Percentiles rank a stretch among this genome's conserved stretches.
phyloP scores from a whole-genome alignment of 208 protist genomes.

The Trypanosoma platydactyli region DNA sequence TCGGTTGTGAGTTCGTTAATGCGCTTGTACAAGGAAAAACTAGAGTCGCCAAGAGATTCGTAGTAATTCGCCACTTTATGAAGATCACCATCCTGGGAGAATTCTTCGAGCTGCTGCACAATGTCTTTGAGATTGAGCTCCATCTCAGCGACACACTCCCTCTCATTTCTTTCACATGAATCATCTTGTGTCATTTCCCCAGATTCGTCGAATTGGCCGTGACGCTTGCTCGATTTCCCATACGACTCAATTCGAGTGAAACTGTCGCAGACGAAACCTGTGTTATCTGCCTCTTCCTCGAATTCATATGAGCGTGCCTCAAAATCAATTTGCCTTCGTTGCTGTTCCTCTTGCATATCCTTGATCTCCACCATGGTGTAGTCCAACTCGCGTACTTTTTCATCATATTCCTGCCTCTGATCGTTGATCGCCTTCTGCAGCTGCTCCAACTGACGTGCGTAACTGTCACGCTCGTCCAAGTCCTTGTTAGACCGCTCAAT shows the following conservation, averaged over 20 bases:
- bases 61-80: conserved; percentile 83
- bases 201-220: conserved; percentile 21
- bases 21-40: conserved; percentile 97
- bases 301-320: conserved; percentile 85
- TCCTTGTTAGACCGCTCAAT: conserved; percentile 94
- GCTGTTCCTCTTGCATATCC: conserved; percentile 83
- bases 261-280: not conserved
- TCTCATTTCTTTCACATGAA: conserved; percentile 24
- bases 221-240: not conserved
- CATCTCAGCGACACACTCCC: conserved; percentile 13
- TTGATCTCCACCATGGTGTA: conserved; percentile 87
- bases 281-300: conserved; percentile 41
- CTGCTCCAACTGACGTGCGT: conserved; percentile 84
- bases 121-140: conserved; percentile 69
- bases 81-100: conserved; percentile 82
- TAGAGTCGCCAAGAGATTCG: conserved; percentile 89
- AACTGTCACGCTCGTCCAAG: conserved; percentile 94
- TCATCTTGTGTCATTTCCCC: conserved; percentile 29
- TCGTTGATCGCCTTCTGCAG: conserved; percentile 70
- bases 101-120: conserved; percentile 79
- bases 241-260: not conserved
- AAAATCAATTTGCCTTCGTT: conserved; percentile 79
- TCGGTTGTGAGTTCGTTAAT: conserved; percentile 94
- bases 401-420: conserved; percentile 80
- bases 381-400: conserved; percentile 77